Evolutionary conservation across 2,329 filamentous ascomycete genomes (phyloP).

Genomic region (Falciphora oryzae): DNA sequence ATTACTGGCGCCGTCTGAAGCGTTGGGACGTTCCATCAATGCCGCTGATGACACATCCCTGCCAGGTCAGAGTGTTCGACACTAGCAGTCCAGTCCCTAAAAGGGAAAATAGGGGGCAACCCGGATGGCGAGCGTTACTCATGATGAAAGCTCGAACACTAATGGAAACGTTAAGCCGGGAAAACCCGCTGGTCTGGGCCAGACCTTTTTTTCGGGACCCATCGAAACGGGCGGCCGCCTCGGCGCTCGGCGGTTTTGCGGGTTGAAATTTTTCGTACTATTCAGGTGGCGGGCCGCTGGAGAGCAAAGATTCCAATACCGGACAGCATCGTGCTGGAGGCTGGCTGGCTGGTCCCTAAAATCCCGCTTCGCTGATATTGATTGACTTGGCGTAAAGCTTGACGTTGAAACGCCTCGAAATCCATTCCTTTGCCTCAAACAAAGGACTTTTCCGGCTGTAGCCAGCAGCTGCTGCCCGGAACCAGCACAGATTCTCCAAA

Average conservation of each 20-base stretch:
- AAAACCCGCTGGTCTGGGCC: background rate
- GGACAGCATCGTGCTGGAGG: background rate
- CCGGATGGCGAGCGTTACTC: too few species aligned
- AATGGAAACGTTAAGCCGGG: background rate
- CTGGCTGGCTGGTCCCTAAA: background rate
- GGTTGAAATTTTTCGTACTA: background rate
- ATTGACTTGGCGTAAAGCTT: background rate
- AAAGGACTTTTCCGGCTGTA: too few species aligned
- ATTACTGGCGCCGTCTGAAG: too few species aligned
- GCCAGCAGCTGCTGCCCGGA: background rate
- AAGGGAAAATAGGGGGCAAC: background rate
- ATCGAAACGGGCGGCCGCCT: too few species aligned
- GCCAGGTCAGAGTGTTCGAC: too few species aligned
- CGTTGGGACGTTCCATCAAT: too few species aligned
- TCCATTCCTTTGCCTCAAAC: too few species aligned
- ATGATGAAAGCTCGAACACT: background rate
- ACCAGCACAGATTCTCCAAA: background rate
- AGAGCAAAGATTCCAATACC: too few species aligned
- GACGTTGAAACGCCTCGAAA: too few species aligned
- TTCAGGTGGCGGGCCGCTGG: background rate
- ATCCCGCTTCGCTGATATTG: background rate
- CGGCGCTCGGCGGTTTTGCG: background rate
- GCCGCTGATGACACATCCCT: background rate
- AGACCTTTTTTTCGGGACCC: too few species aligned
- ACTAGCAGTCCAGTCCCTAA: too few species aligned